phyloP scores from a whole-genome alignment of 2,329 filamentous ascomycete genomes.

The Verticillium nonalfalfae region DNA sequence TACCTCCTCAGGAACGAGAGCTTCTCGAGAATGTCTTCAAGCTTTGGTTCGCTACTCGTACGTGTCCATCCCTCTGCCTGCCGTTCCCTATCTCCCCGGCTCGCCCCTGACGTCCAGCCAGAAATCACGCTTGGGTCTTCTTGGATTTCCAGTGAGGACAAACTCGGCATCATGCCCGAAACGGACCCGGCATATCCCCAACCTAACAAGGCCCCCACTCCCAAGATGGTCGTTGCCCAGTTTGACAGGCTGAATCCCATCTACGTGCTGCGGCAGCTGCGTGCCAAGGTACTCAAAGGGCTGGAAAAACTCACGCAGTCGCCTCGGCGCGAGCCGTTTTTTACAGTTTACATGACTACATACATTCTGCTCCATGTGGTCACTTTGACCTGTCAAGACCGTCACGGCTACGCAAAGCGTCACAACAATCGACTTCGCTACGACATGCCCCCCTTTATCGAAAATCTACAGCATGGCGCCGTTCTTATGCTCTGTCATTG shows the following conservation, averaged over 20 bases:
- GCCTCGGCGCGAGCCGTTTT: constrained; percentile 18
- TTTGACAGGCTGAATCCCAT: constrained; percentile 35
- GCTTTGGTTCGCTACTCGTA: constrained; percentile 41
- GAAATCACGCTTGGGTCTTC: constrained; percentile 35
- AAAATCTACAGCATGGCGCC: constrained; percentile 37
- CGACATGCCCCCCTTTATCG: constrained; percentile 31
- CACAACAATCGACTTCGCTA: constrained; percentile 21
- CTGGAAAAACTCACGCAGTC: constrained; percentile 25
- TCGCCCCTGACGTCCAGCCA: not conserved
- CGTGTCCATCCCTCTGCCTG: constrained; percentile 14
- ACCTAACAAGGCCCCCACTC: constrained; percentile 27
- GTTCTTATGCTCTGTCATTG: constrained; percentile 40
- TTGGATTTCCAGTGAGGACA: constrained; percentile 31
- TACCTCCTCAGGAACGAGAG: constrained; percentile 15
- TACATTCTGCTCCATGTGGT: constrained; percentile 35
- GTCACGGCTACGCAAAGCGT: constrained; percentile 17
- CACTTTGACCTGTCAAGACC: constrained; percentile 29
- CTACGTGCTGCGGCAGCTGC: constrained; percentile 25
- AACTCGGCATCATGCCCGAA: constrained; percentile 32
- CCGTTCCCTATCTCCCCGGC: not conserved
- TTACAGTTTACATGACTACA: constrained; percentile 26
- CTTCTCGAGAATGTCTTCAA: constrained; percentile 33
- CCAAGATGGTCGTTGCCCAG: constrained; percentile 38
- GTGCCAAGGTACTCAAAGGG: constrained; percentile 22
- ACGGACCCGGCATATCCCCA: constrained; percentile 29